Evolutionary conservation across 108 stramenopile species (phyloP), one percentile per base, ranked within the genome.

Genomic region (Stephanodiscus triporus): DNA sequence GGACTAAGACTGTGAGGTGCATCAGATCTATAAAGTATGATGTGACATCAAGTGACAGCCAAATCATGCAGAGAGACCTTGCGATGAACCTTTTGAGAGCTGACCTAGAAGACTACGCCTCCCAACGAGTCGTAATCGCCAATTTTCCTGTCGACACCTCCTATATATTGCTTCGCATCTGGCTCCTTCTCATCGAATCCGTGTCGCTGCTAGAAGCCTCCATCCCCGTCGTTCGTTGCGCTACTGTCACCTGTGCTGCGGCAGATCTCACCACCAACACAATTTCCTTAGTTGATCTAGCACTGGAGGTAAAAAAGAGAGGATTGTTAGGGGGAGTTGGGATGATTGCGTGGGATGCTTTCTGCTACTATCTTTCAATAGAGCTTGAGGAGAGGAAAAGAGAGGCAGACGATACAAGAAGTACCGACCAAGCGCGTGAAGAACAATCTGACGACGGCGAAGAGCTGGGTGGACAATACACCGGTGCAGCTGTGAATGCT

Each of bases 201-300:
- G 72, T 72, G 22, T 30, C 65, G 13, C 17, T 72, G 3, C 72
- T 78, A 63, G 77, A 78, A 66, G 65, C 77, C 0, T 66, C 70
- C 58, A 40, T 78, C 38, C 77, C 77, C 30, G 77, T 66, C 10
- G 77, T 78, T 6, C 70, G 77, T 30, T 78, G 70, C 34, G 77
- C 77, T 20, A 78, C 77, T 27, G 48, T 78, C 9, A 70, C 70
- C n/a, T 48, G 56, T 40, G 63, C 69, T 30, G 50, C 65, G 4
- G 70, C 70, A 5, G 53, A 72, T 61, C 58, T 78, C 51, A 65
- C 77, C 9, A 42, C 8, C 49, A 58, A 78, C 23, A 36, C 70
- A 26, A 40, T 66, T 6, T 60, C 50, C 56, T 63, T 78, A 27
- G 65, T 78, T 23, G 77, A 78, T 51, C 45, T 78, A 2, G 77